Base-by-base conservation (phyloP, 768 basidiomycete genomes). In the Mycena pura region DNA sequence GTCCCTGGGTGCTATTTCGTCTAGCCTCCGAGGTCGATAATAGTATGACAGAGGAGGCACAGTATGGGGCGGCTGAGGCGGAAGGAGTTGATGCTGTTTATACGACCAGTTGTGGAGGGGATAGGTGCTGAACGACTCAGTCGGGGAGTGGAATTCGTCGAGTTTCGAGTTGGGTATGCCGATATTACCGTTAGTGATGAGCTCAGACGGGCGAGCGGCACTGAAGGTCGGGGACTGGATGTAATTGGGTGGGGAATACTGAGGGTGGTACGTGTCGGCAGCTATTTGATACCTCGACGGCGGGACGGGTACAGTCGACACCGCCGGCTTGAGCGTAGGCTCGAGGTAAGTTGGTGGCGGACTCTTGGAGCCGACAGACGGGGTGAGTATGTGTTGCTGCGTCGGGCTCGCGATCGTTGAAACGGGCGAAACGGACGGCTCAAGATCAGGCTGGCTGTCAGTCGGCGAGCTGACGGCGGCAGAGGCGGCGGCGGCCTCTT, bases 1-100 rank as follows among this genome's bases (percentile, higher is more conserved):
- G 58, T 92, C 89, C 52, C 92, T 82, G 19, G 92, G 90, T 10
- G 93, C 90, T 52, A 95, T 85, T 60, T 91, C 88, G 69, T 95
- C 91, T 44, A 96, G 78, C 31, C 90, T 82, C 69, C 88, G 89
- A 2, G 89, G 83, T n/a, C 88, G 84, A 70, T 87, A 89, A 71
- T 88, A 89, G 69, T 84, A 85, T 0, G 88, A 88, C 28, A 93
- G 82, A n/a, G 90, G 86, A 15, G 86, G 86, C 38, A 84, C 74
- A 17, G 81, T 76, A 25, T 81, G 77, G 5, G 80, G 75, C 8
- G 80, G 82, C 27, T 83, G 83, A 7, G 69, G 64, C 0, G 76
- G 77, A 9, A 74, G 68, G 14, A 78, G 63, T 63, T 85, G 85
- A 56, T 86, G 84, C 60, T 88, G 86, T 65, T 86, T 87, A 76